Evolutionary conservation across 2,329 filamentous ascomycete species (phyloP).

Genomic region (Calonectria leucothoes): DNA sequence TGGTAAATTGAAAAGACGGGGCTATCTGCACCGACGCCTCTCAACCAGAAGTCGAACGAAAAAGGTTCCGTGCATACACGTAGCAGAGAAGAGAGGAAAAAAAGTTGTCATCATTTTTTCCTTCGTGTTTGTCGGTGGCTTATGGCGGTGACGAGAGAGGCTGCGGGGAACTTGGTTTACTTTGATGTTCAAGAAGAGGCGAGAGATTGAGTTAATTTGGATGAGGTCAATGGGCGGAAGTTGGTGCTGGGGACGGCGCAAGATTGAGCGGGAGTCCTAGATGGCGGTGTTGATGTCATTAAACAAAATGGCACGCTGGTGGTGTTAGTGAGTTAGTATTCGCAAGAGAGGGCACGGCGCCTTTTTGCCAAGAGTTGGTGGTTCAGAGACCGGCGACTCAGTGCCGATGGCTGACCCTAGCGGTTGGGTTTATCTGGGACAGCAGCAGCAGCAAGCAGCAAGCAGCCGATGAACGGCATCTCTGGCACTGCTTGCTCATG

Average conservation of each 20-base stretch:
- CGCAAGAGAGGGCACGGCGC: background rate
- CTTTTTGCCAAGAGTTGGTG: background rate
- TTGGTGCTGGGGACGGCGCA: background rate
- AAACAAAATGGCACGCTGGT: background rate
- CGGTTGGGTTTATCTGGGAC: background rate
- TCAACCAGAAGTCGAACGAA: background rate
- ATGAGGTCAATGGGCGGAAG: background rate
- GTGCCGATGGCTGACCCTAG: background rate
- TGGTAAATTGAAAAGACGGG: background rate
- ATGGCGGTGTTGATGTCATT: slow-evolving; percentile 18
- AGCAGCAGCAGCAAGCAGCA: background rate
- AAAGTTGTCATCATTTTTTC: background rate
- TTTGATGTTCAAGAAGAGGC: background rate
- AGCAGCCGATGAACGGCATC: background rate
- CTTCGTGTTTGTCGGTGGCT: background rate
- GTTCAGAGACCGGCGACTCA: background rate
- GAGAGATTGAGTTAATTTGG: background rate
- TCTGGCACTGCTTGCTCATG: no score
- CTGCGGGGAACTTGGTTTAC: background rate
- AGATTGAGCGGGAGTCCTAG: slow-evolving; percentile 15
- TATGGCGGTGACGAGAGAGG: slow-evolving; percentile 18
- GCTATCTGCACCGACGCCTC: background rate
- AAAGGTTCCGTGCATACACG: slow-evolving; percentile 33
- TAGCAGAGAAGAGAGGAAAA: background rate
- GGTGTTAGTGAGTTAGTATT: background rate